A percentile compares a stretch with the other conserved stretches of the same genome.
phyloP scores from a whole-genome alignment of 768 basidiomycete species.

The Psilocybe cubensis region DNA sequence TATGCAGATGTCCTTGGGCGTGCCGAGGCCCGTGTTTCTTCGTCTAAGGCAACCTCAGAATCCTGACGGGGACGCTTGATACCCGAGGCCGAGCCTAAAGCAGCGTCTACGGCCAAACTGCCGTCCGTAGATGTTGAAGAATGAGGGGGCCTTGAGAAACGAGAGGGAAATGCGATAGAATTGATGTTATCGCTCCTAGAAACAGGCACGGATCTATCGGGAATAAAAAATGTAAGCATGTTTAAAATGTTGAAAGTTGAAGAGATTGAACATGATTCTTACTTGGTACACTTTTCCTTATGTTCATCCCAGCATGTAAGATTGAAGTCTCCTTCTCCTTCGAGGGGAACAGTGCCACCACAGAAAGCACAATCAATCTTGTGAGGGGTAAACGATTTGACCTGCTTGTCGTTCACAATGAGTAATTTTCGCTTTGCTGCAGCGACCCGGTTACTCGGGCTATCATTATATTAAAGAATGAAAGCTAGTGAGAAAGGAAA shows the following conservation, averaged over 20 bases:
- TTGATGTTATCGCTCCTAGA: conserved; percentile 21
- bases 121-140: conserved; percentile 40
- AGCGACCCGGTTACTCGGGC: conserved; percentile 62
- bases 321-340: conserved; percentile 60
- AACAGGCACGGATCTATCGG: conserved; percentile 19
- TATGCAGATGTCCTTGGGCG: conserved; percentile 57
- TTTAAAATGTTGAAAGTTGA: background rate
- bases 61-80: conserved; percentile 56
- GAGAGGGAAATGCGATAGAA: conserved; percentile 22
- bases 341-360: conserved; percentile 44
- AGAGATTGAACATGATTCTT: conserved; percentile 7
- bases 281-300: conserved; percentile 51
- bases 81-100: conserved; percentile 26
- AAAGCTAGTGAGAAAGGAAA: conserved; percentile 8
- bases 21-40: conserved; percentile 47
- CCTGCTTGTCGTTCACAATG: conserved; percentile 68
- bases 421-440: conserved; percentile 63
- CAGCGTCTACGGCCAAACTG: conserved; percentile 27
- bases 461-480: conserved; percentile 20
- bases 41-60: conserved; percentile 23
- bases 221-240: background rate
- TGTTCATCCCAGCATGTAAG: conserved; percentile 66
- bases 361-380: conserved; percentile 59
- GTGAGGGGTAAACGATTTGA: conserved; percentile 46
- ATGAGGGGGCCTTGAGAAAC: conserved; percentile 25